A percentile compares a stretch with the other conserved stretches of the same genome.
Conservation (phyloP, 495 filamentous ascomycete species). For the Hamigera avellanea region DNA sequence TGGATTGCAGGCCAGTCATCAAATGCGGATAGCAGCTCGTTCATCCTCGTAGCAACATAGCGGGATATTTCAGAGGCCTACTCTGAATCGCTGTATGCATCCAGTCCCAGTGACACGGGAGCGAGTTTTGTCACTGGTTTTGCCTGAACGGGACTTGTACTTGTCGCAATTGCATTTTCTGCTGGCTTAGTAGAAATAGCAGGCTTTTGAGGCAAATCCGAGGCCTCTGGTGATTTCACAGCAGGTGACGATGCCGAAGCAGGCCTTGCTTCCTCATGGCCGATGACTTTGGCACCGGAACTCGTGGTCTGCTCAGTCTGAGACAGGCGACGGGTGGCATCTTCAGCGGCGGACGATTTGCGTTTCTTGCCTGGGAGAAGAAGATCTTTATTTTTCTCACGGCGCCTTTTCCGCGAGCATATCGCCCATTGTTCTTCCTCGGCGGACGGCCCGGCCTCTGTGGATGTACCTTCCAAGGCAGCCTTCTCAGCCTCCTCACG, state of each 20-base stretch:
- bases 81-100: conserved; percentile 32
- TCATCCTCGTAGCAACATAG: too few species aligned
- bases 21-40: too few species aligned
- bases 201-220: not conserved
- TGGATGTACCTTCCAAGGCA: conserved; percentile 24
- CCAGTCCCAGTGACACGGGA: conserved; percentile 20
- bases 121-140: conserved; percentile 9
- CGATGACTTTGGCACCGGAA: not conserved
- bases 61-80: too few species aligned
- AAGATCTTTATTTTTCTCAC: conserved; percentile 40
- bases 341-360: conserved; percentile 28
- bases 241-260: not conserved
- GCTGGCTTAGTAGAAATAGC: conserved; percentile 1
- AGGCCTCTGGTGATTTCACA: not conserved
- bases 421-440: conserved; percentile 45
- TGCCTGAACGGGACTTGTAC: not conserved
- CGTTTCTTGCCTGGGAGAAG: conserved; percentile 48
- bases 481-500: conserved; percentile 55
- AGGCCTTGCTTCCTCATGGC: not conserved
- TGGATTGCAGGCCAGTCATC: too few species aligned
- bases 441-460: conserved; percentile 17
- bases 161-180: conserved; percentile 2
- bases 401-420: conserved; percentile 47
- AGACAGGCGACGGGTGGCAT: conserved; percentile 2
- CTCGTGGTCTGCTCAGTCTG: conserved; percentile 7